Percentiles rank a stretch among this genome's conserved stretches.
Evolutionary conservation across 2,329 filamentous ascomycete species (phyloP).

Genomic region (Coccinonectria pachysandricola): DNA sequence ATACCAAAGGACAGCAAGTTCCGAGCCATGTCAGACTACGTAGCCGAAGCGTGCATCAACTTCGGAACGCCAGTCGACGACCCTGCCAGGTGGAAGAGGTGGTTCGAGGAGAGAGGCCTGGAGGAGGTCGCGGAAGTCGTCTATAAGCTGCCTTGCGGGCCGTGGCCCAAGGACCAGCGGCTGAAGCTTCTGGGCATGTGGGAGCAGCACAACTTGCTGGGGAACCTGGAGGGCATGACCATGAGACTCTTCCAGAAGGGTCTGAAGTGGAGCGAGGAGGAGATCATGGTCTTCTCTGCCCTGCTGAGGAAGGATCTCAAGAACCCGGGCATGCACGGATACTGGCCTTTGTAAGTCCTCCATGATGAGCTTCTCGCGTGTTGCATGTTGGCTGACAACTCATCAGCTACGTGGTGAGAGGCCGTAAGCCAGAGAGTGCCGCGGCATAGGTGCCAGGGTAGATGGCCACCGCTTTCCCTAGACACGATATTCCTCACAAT

Average conservation of each 20-base stretch:
- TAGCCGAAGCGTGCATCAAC: slow-evolving; percentile 18
- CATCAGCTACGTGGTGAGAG: too few species aligned
- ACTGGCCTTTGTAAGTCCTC: slow-evolving; percentile 16
- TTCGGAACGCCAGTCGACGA: slow-evolving; percentile 20
- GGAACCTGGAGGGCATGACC: slow-evolving; percentile 19
- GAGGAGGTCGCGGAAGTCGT: slow-evolving; percentile 34
- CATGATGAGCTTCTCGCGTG: too few species aligned
- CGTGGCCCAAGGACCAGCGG: slow-evolving; percentile 38
- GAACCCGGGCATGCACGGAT: slow-evolving; percentile 13
- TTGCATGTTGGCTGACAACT: too few species aligned
- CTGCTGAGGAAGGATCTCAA: slow-evolving; percentile 13
- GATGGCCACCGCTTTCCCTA: too few species aligned
- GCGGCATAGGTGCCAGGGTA: too few species aligned
- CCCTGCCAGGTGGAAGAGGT: slow-evolving; percentile 18
- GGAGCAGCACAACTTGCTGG: slow-evolving; percentile 16
- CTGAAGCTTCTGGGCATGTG: slow-evolving; percentile 37
- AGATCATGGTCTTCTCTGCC: slow-evolving; percentile 12
- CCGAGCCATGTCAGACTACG: slow-evolving; percentile 16
- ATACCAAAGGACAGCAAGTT: slow-evolving; percentile 13
- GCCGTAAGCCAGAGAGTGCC: too few species aligned
- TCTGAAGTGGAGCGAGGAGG: slow-evolving; percentile 12
- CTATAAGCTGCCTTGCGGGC: slow-evolving; percentile 36
- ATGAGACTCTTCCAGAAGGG: slow-evolving; percentile 23
- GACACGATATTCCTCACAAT: too few species aligned
- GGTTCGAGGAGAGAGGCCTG: slow-evolving; percentile 41